phyloP scores from a whole-genome alignment of 352 stramenopile species.

The Globisporangium sylvaticum region DNA sequence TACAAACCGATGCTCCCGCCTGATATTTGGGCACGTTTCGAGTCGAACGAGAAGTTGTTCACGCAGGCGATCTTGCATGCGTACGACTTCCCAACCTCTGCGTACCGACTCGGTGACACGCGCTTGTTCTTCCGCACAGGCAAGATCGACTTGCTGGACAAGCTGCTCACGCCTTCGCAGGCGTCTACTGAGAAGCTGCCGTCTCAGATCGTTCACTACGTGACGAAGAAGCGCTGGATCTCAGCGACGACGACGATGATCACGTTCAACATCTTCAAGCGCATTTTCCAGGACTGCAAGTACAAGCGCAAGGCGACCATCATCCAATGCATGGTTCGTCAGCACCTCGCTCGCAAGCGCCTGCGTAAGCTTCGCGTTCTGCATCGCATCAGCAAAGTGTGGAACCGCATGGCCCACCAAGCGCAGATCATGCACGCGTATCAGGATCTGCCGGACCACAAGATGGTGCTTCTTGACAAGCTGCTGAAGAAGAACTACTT shows the following conservation, averaged over 20 bases:
- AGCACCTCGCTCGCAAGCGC: conserved; percentile 68
- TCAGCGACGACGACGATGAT: conserved; percentile 60
- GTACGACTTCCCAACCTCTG: conserved; percentile 69
- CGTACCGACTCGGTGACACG: conserved; percentile 77
- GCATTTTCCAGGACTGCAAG: conserved; percentile 66
- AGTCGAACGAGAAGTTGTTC: conserved; percentile 84
- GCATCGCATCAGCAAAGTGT: conserved; percentile 57
- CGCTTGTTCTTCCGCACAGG: conserved; percentile 84
- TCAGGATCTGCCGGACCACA: conserved; percentile 75
- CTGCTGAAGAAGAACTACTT: conserved; percentile 66
- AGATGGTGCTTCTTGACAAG: conserved; percentile 79
- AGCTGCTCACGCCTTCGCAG: conserved; percentile 53
- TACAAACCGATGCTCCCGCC: conserved; percentile 68
- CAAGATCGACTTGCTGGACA: conserved; percentile 83
- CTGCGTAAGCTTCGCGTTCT: conserved; percentile 55
- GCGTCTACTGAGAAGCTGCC: conserved; percentile 26
- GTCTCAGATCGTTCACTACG: conserved; percentile 47
- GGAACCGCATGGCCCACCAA: conserved; percentile 60
- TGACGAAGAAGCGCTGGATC: conserved; percentile 82
- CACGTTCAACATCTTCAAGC: conserved; percentile 67
- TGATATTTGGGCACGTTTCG: conserved; percentile 66
- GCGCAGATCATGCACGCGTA: conserved; percentile 76
- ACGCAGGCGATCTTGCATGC: conserved; percentile 78
- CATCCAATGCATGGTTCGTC: conserved; percentile 79
- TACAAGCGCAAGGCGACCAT: conserved; percentile 64